Evolutionary conservation across 768 basidiomycete species (phyloP).

Genomic region (Hygrocybe punicea): DNA sequence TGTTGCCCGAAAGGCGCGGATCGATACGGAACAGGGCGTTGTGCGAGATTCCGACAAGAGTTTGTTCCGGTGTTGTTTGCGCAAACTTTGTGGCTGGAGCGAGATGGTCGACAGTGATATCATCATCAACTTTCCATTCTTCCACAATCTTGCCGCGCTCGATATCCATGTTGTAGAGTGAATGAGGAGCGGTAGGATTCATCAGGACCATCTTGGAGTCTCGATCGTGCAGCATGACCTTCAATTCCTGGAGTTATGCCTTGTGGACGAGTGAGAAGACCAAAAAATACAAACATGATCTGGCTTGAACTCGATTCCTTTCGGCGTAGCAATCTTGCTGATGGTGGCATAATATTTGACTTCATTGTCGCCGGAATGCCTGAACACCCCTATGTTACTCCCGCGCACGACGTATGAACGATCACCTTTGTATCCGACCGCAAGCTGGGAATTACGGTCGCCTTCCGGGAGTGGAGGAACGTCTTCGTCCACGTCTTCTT

Average conservation of each 20-base stretch:
- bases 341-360: constrained; percentile 88
- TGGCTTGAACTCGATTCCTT: constrained; percentile 83
- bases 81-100: constrained; percentile 94
- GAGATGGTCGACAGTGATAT: constrained; percentile 82
- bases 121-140: constrained; percentile 97
- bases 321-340: constrained; percentile 71
- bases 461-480: constrained; percentile 45
- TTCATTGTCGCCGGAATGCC: constrained; percentile 60
- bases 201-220: constrained; percentile 93
- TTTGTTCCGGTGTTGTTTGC: constrained; percentile 87
- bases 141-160: constrained; percentile 95
- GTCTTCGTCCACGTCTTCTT: constrained; percentile 38
- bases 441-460: constrained; percentile 82
- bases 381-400: constrained; percentile 88
- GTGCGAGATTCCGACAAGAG: constrained; percentile 87
- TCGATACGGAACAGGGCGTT: constrained; percentile 98
- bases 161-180: constrained; percentile 87
- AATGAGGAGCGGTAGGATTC: constrained; percentile 75
- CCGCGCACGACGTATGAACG: constrained; percentile 92
- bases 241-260: neutral
- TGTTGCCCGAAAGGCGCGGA: constrained; percentile 86
- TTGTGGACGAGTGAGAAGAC: neutral
- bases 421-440: constrained; percentile 93
- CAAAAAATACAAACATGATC: constrained; percentile 56
- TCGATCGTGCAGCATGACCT: constrained; percentile 97